phyloP scores from a whole-genome alignment of 2,329 filamentous ascomycete species.

The Pseudogymnoascus sp. region DNA sequence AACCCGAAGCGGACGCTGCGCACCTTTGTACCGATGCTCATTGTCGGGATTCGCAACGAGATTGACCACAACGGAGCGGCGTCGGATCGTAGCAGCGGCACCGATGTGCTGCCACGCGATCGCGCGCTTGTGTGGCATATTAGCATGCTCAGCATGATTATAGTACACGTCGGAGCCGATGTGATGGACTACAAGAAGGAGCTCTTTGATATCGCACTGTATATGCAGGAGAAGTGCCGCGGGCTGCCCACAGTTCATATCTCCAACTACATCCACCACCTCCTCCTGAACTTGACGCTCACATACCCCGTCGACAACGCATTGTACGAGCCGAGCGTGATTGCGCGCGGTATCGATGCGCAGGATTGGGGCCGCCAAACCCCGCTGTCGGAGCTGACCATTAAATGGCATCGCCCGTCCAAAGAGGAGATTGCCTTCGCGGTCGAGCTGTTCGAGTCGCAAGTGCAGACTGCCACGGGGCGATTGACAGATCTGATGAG shows the following conservation, averaged over 20 bases:
- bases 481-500: conserved; percentile 74
- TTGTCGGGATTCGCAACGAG: conserved; percentile 87
- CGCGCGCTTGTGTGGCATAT: conserved; percentile 93
- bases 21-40: conserved; percentile 80
- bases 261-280: conserved; percentile 94
- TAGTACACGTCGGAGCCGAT: conserved; percentile 88
- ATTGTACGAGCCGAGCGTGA: conserved; percentile 72
- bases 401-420: conserved; percentile 85
- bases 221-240: conserved; percentile 94
- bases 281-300: conserved; percentile 87
- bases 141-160: conserved; percentile 95
- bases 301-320: conserved; percentile 88
- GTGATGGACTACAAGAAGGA: conserved; percentile 84
- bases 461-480: conserved; percentile 67
- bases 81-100: conserved; percentile 86
- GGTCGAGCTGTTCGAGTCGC: conserved; percentile 77
- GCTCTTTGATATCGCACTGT: conserved; percentile 81
- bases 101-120: conserved; percentile 87
- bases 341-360: conserved; percentile 64
- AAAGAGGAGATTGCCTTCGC: conserved; percentile 80
- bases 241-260: conserved; percentile 92
- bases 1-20: conserved; percentile 90
- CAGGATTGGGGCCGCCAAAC: conserved; percentile 79
- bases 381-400: conserved; percentile 65
- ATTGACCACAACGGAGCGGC: conserved; percentile 96